Evolutionary conservation across 768 basidiomycete species (phyloP).

Genomic region (Leccinellum rugosiceps): DNA sequence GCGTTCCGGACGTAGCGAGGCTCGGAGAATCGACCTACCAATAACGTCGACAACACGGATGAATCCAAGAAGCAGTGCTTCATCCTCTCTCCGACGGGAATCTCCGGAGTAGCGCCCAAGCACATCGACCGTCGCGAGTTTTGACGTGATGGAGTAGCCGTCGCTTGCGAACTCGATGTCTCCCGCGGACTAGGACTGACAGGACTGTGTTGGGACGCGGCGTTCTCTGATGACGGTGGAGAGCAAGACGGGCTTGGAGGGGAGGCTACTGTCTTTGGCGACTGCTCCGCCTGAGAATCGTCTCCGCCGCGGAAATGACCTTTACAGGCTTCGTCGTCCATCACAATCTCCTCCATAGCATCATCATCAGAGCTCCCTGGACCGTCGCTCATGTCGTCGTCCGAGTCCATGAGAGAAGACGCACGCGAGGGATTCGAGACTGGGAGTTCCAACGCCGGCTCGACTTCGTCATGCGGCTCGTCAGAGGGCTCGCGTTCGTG

Average conservation of each 20-base stretch:
- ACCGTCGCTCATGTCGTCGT: slow-evolving; percentile 75
- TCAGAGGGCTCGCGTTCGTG: slow-evolving; percentile 56
- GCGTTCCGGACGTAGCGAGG: not conserved
- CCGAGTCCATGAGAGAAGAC: slow-evolving; percentile 59
- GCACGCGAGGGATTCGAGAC: slow-evolving; percentile 52
- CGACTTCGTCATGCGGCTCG: slow-evolving; percentile 53
- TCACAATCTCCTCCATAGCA: slow-evolving; percentile 77
- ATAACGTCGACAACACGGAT: slow-evolving; percentile 67
- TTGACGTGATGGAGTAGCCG: slow-evolving; percentile 50
- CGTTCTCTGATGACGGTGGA: slow-evolving; percentile 31
- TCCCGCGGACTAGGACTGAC: slow-evolving; percentile 28
- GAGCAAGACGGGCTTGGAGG: slow-evolving; percentile 30
- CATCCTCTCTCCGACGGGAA: slow-evolving; percentile 72
- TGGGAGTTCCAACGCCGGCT: slow-evolving; percentile 66
- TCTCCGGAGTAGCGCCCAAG: slow-evolving; percentile 33
- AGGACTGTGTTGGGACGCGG: slow-evolving; percentile 27
- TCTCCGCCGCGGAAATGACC: slow-evolving; percentile 22
- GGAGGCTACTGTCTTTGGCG: slow-evolving; percentile 28
- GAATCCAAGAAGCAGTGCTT: slow-evolving; percentile 77
- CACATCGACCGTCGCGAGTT: slow-evolving; percentile 48
- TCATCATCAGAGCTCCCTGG: slow-evolving; percentile 77
- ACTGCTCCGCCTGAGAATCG: slow-evolving; percentile 34
- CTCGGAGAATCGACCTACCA: slow-evolving; percentile 51
- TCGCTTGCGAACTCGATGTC: slow-evolving; percentile 29
- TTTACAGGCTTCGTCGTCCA: slow-evolving; percentile 59